A percentile compares a stretch with the other conserved stretches of the same genome.
phyloP scores from a whole-genome alignment of 768 basidiomycete genomes.

The Crucibulum laeve region DNA sequence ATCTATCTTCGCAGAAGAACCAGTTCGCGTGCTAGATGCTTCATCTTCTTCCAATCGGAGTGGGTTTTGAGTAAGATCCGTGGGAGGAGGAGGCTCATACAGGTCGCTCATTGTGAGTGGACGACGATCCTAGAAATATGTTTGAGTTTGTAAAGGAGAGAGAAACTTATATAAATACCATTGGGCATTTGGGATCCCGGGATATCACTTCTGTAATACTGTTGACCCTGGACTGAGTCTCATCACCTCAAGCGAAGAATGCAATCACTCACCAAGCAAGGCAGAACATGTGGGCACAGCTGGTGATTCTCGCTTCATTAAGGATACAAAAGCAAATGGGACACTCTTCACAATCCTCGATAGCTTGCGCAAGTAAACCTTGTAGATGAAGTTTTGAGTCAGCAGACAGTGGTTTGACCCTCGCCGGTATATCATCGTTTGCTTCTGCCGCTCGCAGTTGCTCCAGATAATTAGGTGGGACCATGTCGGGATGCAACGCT shows the following conservation, averaged over 20 bases:
- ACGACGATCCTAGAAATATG: conserved; percentile 61
- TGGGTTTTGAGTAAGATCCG: conserved; percentile 63
- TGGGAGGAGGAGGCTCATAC: conserved; percentile 58
- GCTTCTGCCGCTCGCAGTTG: conserved; percentile 43
- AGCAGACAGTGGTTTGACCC: conserved; percentile 38
- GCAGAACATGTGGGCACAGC: conserved; percentile 73
- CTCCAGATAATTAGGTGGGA: conserved; percentile 69
- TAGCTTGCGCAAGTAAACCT: conserved; percentile 51
- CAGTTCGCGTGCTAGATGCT: conserved; percentile 34
- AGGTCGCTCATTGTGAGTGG: conserved; percentile 49
- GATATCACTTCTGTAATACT: conserved; percentile 69
- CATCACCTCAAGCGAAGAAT: background rate
- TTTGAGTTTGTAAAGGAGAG: conserved; percentile 1
- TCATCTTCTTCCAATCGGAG: conserved; percentile 35
- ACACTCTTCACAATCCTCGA: conserved; percentile 83
- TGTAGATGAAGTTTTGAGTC: conserved; percentile 56
- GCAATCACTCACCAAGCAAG: conserved; percentile 48
- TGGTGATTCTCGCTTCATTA: conserved; percentile 66
- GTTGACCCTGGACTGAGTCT: background rate
- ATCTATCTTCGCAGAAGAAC: conserved; percentile 82
- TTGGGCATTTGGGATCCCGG: conserved; percentile 76
- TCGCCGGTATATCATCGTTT: conserved; percentile 21
- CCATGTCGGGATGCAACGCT: conserved; percentile 71
- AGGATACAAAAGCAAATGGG: conserved; percentile 66
- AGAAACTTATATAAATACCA: conserved; percentile 40